A percentile compares a stretch with the other conserved stretches of the same genome.
These are phyloP conservation scores for Pseudonitzschia delicatissima DNA, from an alignment of 108 stramenopile genomes.

Conservation along the genomic window DNA sequence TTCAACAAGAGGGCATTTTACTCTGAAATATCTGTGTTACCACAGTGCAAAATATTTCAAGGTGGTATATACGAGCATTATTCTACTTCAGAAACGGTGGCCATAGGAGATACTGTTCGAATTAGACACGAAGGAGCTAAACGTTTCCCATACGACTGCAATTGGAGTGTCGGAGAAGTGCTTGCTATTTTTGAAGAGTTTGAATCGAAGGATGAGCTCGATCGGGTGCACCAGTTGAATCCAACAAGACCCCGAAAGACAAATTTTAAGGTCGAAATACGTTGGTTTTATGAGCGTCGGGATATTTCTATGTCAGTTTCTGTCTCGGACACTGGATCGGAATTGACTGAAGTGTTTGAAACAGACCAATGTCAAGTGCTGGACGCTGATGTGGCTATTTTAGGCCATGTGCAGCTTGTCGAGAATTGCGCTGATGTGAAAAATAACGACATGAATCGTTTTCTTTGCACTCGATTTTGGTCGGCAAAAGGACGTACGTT, in stretches of 20 bases:
- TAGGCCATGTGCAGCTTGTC: constrained; percentile 16
- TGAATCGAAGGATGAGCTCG: constrained; percentile 29
- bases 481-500: constrained; percentile 62
- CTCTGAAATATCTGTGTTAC: constrained; percentile 38
- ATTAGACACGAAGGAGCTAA: constrained; percentile 38
- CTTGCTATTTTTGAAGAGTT: constrained; percentile 37
- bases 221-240: constrained; percentile 7
- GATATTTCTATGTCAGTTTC: constrained; percentile 51
- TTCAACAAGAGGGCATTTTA: constrained; percentile 53
- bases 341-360: constrained; percentile 69
- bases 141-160: constrained; percentile 36
- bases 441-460: constrained; percentile 40
- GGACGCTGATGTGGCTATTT: constrained; percentile 36
- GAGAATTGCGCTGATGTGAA: constrained; percentile 30
- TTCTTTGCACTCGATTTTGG: constrained; percentile 73
- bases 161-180: constrained; percentile 38
- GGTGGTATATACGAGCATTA: background rate
- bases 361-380: constrained; percentile 67
- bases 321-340: constrained; percentile 10
- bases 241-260: background rate
- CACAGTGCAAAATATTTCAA: constrained; percentile 16
- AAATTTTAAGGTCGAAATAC: constrained; percentile 53
- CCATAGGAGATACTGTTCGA: constrained; percentile 60
- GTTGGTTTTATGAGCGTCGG: constrained; percentile 68
- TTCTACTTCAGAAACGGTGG: background rate